These are phyloP conservation scores for Debaryomyces sp. DNA, from an alignment of 1,139 yeast genomes.

Conservation along the genomic window DNA sequence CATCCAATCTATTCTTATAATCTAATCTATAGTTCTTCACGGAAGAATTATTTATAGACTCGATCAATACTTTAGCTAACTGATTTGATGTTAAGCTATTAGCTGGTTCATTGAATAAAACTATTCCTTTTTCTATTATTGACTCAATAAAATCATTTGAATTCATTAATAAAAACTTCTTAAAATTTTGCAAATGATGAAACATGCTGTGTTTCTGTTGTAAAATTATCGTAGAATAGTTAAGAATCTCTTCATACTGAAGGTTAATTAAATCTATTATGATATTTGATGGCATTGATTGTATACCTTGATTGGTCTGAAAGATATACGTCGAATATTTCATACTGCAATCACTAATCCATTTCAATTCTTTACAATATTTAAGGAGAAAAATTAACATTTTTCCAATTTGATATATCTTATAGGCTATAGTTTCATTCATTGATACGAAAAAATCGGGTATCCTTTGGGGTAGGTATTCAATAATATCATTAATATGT, in stretches of 20 bases:
- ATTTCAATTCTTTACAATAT: slow-evolving; percentile 53
- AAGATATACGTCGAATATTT: slow-evolving; percentile 37
- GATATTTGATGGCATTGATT: slow-evolving; percentile 31
- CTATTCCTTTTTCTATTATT: slow-evolving; percentile 58
- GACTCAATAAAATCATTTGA: slow-evolving; percentile 78
- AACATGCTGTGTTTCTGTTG: slow-evolving; percentile 51
- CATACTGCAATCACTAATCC: slow-evolving; percentile 42
- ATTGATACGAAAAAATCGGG: slow-evolving; percentile 59
- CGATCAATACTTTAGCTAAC: slow-evolving; percentile 64
- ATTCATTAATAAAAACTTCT: slow-evolving; percentile 69
- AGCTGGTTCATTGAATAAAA: slow-evolving; percentile 63
- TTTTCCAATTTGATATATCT: slow-evolving; percentile 77
- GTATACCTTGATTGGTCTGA: slow-evolving; percentile 31
- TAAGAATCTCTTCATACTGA: slow-evolving; percentile 61
- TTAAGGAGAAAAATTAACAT: slow-evolving; percentile 68
- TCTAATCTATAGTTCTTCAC: slow-evolving; percentile 42
- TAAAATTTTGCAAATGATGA: slow-evolving; percentile 62
- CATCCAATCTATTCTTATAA: slow-evolving; percentile 61
- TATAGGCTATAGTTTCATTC: slow-evolving; percentile 44
- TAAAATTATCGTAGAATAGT: slow-evolving; percentile 54
- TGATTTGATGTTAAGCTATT: slow-evolving; percentile 64
- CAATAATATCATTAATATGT: slow-evolving; percentile 40
- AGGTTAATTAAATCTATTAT: slow-evolving; percentile 40
- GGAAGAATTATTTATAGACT: slow-evolving; percentile 68
- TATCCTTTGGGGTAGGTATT: slow-evolving; percentile 40